phyloP scores from a whole-genome alignment of 129 eudicot genomes.

The Helichrysum umbraculigerum region DNA sequence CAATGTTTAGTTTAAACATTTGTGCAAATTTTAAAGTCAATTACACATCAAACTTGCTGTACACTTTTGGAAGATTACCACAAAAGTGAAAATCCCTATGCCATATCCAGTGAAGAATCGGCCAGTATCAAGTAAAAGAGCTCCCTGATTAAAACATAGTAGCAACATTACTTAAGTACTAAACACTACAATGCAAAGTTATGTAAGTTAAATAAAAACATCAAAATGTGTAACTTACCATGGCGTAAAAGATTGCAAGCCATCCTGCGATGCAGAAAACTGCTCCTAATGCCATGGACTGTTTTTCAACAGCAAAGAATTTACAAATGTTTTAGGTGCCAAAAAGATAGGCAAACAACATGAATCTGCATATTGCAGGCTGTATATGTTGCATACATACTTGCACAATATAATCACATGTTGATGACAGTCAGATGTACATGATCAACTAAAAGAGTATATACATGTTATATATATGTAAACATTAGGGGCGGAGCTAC shows the following conservation, averaged over 20 bases:
- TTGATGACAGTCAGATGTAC: slow-evolving; percentile 19
- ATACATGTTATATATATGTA: neutral
- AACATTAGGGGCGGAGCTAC: neutral
- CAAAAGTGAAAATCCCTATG: slow-evolving; percentile 69
- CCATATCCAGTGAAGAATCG: slow-evolving; percentile 85
- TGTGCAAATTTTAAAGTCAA: slow-evolving; percentile 12
- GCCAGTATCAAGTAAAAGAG: slow-evolving; percentile 65
- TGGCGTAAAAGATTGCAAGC: slow-evolving; percentile 69
- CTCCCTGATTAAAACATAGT: slow-evolving; percentile 44
- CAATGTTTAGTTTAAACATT: neutral
- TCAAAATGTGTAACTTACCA: slow-evolving; percentile 34
- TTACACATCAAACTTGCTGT: neutral
- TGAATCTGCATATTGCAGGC: neutral
- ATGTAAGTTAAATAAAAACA: neutral
- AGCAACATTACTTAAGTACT: slow-evolving; percentile 11
- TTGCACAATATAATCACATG: slow-evolving; percentile 26
- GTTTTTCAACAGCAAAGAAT: slow-evolving; percentile 18
- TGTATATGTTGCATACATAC: slow-evolving; percentile 8
- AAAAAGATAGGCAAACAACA: neutral
- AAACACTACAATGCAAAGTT: neutral
- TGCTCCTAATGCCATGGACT: slow-evolving; percentile 87
- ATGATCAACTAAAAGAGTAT: neutral
- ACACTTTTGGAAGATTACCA: slow-evolving; percentile 42
- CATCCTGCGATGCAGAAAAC: slow-evolving; percentile 75
- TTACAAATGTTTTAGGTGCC: neutral